phyloP scores from a whole-genome alignment of 1,284 basidiomycete genomes.

The Lentinus polychrous region DNA sequence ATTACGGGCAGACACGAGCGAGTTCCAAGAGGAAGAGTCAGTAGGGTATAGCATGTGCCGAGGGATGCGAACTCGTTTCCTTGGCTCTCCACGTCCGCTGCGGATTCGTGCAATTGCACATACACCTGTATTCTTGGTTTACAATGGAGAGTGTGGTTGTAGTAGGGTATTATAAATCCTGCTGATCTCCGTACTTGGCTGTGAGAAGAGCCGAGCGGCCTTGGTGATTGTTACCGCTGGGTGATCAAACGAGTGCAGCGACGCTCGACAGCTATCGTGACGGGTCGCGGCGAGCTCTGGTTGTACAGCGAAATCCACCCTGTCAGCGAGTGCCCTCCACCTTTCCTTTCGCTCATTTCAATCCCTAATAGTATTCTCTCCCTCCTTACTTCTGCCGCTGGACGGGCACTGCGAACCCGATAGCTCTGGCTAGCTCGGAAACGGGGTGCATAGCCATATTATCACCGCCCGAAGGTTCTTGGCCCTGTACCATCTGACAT shows the following conservation, averaged over 20 bases:
- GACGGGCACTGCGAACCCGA: neutral
- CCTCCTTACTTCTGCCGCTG: neutral
- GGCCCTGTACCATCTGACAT: neutral
- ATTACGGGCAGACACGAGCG: conserved; percentile 32
- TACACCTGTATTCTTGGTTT: no score
- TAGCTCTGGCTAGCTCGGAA: neutral
- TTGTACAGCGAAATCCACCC: neutral
- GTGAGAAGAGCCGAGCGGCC: neutral
- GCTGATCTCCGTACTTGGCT: conserved; percentile 4
- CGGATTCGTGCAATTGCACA: no score
- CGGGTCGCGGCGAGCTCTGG: neutral
- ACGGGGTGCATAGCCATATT: neutral
- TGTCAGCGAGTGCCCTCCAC: no score
- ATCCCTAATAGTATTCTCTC: neutral
- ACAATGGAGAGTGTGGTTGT: no score
- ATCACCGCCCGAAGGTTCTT: neutral
- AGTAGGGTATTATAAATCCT: neutral
- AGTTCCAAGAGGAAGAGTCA: neutral
- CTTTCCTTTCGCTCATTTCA: neutral
- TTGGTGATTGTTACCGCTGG: neutral
- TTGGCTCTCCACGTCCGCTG: neutral
- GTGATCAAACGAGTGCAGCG: neutral
- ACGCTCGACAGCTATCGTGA: neutral
- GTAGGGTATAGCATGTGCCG: neutral
- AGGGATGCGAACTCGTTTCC: no score